Evolutionary conservation across 2,329 filamentous ascomycete species (phyloP), one percentile per base, ranked within the genome.

Genomic region (Scedosporium apiospermum): DNA sequence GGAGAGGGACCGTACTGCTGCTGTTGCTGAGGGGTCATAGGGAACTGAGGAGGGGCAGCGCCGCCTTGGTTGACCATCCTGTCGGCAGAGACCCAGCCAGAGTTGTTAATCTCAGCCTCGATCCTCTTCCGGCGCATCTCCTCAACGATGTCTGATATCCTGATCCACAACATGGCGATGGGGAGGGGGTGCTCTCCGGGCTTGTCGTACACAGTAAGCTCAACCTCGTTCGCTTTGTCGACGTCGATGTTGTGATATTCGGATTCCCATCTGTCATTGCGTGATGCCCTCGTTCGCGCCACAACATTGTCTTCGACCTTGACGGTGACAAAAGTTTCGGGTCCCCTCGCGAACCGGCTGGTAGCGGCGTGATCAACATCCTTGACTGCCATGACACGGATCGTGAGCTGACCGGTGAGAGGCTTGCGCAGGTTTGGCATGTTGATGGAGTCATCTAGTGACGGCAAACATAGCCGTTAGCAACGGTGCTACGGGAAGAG

Each of bases 51-150:
- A 12, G 82, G 81, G 16, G 80, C 76, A 1, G 62, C 70, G 51
- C 72, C 71, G 46, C 72, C 71, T 62, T 75, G 74, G 65, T 84
- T 86, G 57, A 85, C 90, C 90, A 98, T 96, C 71, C 93, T 90
- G 74, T 98, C 95, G 61, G 95, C 95, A 66, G 95, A 96, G 61
- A 97, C 93, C 95, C 95, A 99, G 61, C 93, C 95, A 55, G 91
- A 92, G 70, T 88, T 90, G 74, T 93, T 96, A 72, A 97, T 90
- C 72, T 99, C 95, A 14, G 91, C 89, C 76, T 99, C 95, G 65
- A 99, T 96, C 78, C 89, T 96, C 82, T 98, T 98, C 65, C 93
- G 87, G 72, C 95, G 89, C 83, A 99, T 93, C 75, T 99, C 95
- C 73, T 99, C 95, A 1, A 92, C 91, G 67, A 99, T 96, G 73